Evolutionary conservation across 2,329 filamentous ascomycete species (phyloP), one percentile per base, ranked within the genome.

Genomic region (Stenocarpella maydis): DNA sequence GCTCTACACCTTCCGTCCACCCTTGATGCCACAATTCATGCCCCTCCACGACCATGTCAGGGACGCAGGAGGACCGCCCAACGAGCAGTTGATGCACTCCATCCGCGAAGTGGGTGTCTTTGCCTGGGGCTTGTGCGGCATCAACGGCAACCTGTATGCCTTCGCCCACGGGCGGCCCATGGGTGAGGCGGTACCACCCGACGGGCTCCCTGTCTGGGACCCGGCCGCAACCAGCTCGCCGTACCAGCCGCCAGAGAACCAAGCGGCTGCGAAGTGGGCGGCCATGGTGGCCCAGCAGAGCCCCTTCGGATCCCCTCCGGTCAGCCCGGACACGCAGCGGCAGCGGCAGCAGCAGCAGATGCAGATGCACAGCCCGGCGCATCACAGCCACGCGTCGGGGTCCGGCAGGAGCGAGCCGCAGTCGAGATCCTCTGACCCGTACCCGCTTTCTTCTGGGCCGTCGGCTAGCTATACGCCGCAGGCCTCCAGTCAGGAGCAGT

Each of bases 71-170:
- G 86, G 86, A n/a, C 88, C 88, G 45, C 82, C 86, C 21, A 76
- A 85, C 55, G 85, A 88, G 31, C 86, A 89, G 66, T 88, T 96
- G 74, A 93, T 96, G 91, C 85, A 87, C 67, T 91, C 91, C 3
- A 97, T 97, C 73, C 90, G 92, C 68, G 93, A 96, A 66, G 91
- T 95, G 58, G 93, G 92, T 1, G 91, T 96, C n/a, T 96, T 97
- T 77, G 93, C 93, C 12, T 97, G 93, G 93, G 91, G 90, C 1
- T 81, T 95, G 14, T 88, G 90, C 28, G 92, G 92, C 26, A 95
- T 95, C 82, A 95, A 96, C 77, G 91, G 91, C 17, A 90, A 88
- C 49, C 80, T 95, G 66, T 88, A 90, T 19, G 84, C 87, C 3
- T 91, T 91, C 74, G 84, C 87, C 54, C 84, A 83, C 5, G 91